These are phyloP conservation scores for Trypethelium eluteriae DNA, from an alignment of 495 filamentous ascomycete genomes.

Conservation along the genomic window DNA sequence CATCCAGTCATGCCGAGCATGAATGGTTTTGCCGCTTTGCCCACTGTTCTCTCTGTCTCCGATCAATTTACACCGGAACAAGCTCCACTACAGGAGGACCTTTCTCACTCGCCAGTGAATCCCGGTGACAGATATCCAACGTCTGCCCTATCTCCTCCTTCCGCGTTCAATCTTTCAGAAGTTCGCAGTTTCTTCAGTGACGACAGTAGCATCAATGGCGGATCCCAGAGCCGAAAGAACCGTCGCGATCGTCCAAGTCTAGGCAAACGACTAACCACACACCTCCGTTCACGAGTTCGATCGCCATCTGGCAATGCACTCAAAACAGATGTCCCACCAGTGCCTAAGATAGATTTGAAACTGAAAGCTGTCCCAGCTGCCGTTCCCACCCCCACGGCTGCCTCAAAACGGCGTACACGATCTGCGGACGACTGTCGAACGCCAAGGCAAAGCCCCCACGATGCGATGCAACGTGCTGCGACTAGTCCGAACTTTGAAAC, in stretches of 20 bases:
- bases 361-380: neutral
- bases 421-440: constrained; percentile 10
- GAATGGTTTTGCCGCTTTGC: constrained; percentile 2
- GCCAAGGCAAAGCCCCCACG: neutral
- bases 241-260: constrained; percentile 7
- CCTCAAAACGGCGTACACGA: neutral
- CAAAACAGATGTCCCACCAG: constrained; percentile 5
- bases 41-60: constrained; percentile 7
- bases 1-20: constrained; percentile 7
- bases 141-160: constrained; percentile 29
- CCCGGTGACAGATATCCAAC: constrained; percentile 37
- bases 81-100: neutral
- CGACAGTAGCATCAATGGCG: constrained; percentile 26
- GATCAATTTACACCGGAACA: neutral
- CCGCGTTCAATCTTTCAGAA: constrained; percentile 29
- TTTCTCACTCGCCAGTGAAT: constrained; percentile 19
- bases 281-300: constrained; percentile 1
- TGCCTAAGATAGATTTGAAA: neutral
- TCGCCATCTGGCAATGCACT: neutral
- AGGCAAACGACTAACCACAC: constrained; percentile 4
- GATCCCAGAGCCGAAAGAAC: neutral
- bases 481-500: neutral
- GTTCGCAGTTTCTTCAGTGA: constrained; percentile 39
- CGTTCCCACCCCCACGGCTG: neutral
- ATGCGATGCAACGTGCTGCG: constrained; percentile 8